phyloP scores from a whole-genome alignment of 805 yeast species.

The Myxozyma sirexii region DNA sequence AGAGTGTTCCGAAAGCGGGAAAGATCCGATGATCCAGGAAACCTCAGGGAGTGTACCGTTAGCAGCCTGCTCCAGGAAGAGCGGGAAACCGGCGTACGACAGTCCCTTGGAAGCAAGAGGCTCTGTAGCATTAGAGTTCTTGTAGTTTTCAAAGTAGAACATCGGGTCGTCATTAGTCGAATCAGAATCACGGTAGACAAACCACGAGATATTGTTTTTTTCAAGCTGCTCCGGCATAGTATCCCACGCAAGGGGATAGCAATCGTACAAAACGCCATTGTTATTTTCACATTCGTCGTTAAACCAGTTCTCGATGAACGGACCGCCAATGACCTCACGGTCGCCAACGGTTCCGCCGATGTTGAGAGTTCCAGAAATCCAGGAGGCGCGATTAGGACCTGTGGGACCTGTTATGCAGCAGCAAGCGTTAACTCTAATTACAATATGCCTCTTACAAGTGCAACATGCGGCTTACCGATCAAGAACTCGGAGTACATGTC shows the following conservation, averaged over 20 bases:
- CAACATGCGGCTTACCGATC: constrained; percentile 23
- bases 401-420: constrained; percentile 30
- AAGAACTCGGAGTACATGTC: constrained; percentile 39
- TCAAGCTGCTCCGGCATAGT: constrained; percentile 35
- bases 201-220: constrained; percentile 33
- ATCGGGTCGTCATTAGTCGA: constrained; percentile 35
- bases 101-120: constrained; percentile 34
- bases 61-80: constrained; percentile 33
- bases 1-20: constrained; percentile 38
- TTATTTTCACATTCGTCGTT: constrained; percentile 22
- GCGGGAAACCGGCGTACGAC: constrained; percentile 32
- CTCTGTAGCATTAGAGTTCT: constrained; percentile 8
- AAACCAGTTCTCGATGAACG: constrained; percentile 34
- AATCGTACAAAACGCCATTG: constrained; percentile 25
- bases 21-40: constrained; percentile 36
- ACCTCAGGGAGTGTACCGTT: constrained; percentile 37
- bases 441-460: no score
- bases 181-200: constrained; percentile 34
- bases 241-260: constrained; percentile 37
- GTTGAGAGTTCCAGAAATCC: constrained; percentile 38
- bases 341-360: constrained; percentile 34
- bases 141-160: constrained; percentile 33
- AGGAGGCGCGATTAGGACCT: constrained; percentile 37
- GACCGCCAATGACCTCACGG: constrained; percentile 33
- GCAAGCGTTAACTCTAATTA: not conserved